Evolutionary conservation across 495 filamentous ascomycete species (phyloP).

Genomic region (Tricharina praecox): DNA sequence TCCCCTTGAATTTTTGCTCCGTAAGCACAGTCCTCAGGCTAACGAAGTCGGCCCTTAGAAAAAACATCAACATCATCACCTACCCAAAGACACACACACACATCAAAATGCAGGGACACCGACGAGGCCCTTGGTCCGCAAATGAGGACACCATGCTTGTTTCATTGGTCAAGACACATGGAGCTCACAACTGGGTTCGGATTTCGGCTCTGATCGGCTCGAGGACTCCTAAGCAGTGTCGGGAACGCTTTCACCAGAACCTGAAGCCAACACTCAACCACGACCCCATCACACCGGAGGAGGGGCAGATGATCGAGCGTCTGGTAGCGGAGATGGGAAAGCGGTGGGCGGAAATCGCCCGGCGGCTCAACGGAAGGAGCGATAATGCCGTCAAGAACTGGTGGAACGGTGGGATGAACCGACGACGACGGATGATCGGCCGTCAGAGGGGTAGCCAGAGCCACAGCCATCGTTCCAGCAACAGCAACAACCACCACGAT

Average conservation of each 20-base stretch:
- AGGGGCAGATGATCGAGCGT: conserved; percentile 65
- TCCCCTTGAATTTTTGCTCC: no score
- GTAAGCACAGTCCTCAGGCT: no score
- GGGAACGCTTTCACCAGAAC: conserved; percentile 90
- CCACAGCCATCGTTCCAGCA: conserved; percentile 17
- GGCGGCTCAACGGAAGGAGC: conserved; percentile 68
- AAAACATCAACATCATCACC: no score
- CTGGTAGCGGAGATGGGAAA: conserved; percentile 72
- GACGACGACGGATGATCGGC: conserved; percentile 38
- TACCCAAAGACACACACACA: no score
- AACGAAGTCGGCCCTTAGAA: no score
- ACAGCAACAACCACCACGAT: conserved; percentile 12
- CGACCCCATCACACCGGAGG: conserved; percentile 78
- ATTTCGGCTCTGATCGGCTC: conserved; percentile 62
- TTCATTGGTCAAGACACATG: conserved; percentile 55
- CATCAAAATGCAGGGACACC: conserved; percentile 31
- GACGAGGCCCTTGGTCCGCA: conserved; percentile 78
- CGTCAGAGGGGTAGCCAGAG: conserved; percentile 28
- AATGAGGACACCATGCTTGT: conserved; percentile 60
- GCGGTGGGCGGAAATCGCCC: conserved; percentile 88
- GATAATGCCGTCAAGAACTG: conserved; percentile 99
- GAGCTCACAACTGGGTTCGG: conserved; percentile 80
- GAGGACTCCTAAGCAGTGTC: conserved; percentile 85
- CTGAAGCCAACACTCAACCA: conserved; percentile 82
- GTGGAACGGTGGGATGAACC: conserved; percentile 95